Conservation (phyloP, 1,139 yeast species). For the Hansenula sp. region DNA sequence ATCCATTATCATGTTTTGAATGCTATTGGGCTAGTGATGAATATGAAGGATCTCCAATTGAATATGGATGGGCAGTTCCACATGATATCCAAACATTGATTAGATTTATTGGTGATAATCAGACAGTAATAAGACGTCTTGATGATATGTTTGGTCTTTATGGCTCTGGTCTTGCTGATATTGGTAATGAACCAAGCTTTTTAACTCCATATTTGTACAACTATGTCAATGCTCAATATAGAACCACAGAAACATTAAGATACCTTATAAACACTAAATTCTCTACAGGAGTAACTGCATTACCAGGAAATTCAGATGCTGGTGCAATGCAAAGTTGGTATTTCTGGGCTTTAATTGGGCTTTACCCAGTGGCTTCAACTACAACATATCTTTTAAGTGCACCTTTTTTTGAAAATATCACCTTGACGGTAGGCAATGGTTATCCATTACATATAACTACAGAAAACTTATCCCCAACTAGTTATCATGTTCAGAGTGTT, state of each 20-base stretch:
- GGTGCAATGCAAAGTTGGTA: conserved; percentile 40
- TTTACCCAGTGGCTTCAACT: conserved; percentile 36
- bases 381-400: conserved; percentile 32
- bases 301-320: conserved; percentile 38
- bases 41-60: conserved; percentile 30
- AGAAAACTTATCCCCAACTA: conserved; percentile 22
- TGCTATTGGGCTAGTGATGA: conserved; percentile 33
- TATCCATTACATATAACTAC: conserved; percentile 27
- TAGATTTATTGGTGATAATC: conserved; percentile 27
- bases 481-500: conserved; percentile 28
- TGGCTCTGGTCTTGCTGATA: conserved; percentile 29
- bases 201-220: conserved; percentile 32
- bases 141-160: conserved; percentile 34
- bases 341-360: conserved; percentile 32
- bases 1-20: conserved; percentile 29
- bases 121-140: conserved; percentile 27
- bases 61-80: conserved; percentile 34
- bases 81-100: conserved; percentile 31
- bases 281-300: conserved; percentile 24
- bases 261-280: conserved; percentile 30
- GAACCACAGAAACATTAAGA: conserved; percentile 31
- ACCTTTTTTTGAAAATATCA: conserved; percentile 29
- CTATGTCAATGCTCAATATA: conserved; percentile 27
- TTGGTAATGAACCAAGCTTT: conserved; percentile 35
- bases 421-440: conserved; percentile 27